A percentile compares a stretch with the other conserved stretches of the same genome.
phyloP scores from a whole-genome alignment of 139 green algal genomes.

The Chlorella sp. region DNA sequence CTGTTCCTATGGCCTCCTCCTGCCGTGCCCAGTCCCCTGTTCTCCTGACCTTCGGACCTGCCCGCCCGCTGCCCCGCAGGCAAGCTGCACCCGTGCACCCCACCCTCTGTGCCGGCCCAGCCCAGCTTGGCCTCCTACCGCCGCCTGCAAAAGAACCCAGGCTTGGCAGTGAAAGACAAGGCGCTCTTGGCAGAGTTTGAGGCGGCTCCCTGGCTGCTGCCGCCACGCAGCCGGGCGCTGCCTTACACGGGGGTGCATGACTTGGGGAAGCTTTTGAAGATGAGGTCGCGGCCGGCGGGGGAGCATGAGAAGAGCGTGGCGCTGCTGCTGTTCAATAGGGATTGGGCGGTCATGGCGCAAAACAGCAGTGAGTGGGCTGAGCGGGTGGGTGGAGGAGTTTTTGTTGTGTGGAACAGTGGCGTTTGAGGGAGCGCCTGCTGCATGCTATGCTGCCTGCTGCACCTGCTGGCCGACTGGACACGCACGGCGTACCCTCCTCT shows the following conservation, averaged over 20 bases:
- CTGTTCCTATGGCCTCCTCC: too few relatives aligned
- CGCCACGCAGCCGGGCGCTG: not conserved
- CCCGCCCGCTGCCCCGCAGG: not conserved
- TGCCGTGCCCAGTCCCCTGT: too few relatives aligned
- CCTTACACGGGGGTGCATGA: not conserved
- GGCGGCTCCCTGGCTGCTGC: conserved; percentile 7
- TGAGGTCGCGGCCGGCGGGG: not conserved
- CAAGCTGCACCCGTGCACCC: not conserved
- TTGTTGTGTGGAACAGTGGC: not conserved
- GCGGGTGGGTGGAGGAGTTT: not conserved
- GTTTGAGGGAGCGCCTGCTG: not conserved
- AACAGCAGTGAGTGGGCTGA: conserved; percentile 6
- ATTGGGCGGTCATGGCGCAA: not conserved
- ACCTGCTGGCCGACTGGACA: not conserved
- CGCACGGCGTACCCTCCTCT: not conserved
- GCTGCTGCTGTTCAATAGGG: not conserved
- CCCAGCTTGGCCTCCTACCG: not conserved
- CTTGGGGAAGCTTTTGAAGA: not conserved
- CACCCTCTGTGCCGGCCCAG: not conserved
- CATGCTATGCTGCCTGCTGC: not conserved
- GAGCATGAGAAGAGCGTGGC: not conserved
- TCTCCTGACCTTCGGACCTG: too few relatives aligned
- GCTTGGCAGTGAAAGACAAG: not conserved
- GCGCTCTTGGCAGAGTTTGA: not conserved
- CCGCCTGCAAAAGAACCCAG: not conserved